Evolutionary conservation across 2,329 filamentous ascomycete species (phyloP).

Genomic region (Alternaria infectoria): DNA sequence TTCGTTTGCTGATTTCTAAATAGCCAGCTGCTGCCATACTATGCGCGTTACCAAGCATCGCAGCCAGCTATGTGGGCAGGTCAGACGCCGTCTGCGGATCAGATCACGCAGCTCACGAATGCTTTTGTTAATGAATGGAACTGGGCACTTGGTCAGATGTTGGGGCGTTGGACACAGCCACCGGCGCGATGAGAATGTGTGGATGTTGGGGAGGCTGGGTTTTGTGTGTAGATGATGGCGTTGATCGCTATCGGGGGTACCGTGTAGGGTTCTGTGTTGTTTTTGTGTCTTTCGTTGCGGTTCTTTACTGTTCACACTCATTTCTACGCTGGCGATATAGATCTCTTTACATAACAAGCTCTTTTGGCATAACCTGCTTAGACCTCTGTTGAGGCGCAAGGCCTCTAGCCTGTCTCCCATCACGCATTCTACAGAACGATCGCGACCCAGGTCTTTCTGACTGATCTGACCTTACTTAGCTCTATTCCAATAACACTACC

Average conservation of each 20-base stretch:
- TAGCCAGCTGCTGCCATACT: conserved; percentile 66
- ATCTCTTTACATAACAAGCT: no score
- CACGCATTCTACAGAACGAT: no score
- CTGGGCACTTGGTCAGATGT: conserved; percentile 67
- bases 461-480: no score
- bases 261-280: no score
- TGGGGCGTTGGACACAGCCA: conserved; percentile 69
- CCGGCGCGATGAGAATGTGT: conserved; percentile 48
- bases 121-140: conserved; percentile 73
- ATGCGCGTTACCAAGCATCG: conserved; percentile 66
- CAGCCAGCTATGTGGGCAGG: conserved; percentile 75
- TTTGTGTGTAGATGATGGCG: background rate
- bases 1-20: conserved; percentile 11
- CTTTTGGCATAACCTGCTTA: no score
- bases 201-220: no score
- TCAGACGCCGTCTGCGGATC: conserved; percentile 60
- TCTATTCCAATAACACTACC: no score
- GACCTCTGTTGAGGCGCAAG: background rate
- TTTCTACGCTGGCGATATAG: background rate
- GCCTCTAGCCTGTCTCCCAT: background rate
- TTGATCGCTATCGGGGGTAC: background rate
- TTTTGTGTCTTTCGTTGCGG: no score
- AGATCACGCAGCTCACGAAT: conserved; percentile 64
- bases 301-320: background rate
- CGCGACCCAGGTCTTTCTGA: no score